These are phyloP conservation scores for Kwoniella newhampshirensis DNA, from an alignment of 768 basidiomycete species.

Conservation along the genomic window DNA sequence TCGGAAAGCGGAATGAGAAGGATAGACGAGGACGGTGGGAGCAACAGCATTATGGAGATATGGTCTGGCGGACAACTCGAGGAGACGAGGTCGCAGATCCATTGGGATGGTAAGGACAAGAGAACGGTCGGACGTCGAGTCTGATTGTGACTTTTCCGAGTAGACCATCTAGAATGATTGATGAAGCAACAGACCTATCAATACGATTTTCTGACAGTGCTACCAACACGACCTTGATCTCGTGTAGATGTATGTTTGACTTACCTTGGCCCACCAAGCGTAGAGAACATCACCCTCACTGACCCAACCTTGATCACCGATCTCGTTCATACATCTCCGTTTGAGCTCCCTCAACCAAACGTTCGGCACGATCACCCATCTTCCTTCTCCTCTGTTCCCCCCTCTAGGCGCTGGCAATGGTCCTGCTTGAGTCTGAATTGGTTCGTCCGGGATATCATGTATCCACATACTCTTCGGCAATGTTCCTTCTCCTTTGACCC, in stretches of 20 bases:
- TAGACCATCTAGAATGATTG: too few relatives aligned
- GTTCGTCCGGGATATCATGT: background rate
- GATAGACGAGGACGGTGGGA: background rate
- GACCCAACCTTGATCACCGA: background rate
- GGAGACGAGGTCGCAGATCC: slow-evolving; percentile 6
- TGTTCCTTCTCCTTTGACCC: background rate
- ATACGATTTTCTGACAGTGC: too few relatives aligned
- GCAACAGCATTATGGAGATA: slow-evolving; percentile 6
- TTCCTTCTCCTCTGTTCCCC: background rate
- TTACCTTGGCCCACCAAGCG: slow-evolving; percentile 12
- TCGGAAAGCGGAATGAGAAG: background rate
- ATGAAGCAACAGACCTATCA: too few relatives aligned
- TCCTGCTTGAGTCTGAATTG: too few relatives aligned
- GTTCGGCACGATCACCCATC: slow-evolving; percentile 4
- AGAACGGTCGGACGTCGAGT: background rate
- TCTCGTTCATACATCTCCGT: background rate
- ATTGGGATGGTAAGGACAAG: slow-evolving; percentile 9
- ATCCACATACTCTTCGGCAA: background rate
- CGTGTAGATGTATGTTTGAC: background rate
- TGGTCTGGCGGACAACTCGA: slow-evolving; percentile 2
- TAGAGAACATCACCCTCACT: slow-evolving; percentile 12
- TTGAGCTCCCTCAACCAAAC: background rate
- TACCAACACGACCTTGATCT: too few relatives aligned
- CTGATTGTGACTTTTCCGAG: too few relatives aligned
- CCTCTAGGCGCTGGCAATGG: too few relatives aligned